These are phyloP conservation scores for Gaeumannomyces sp. DNA, from an alignment of 2,329 filamentous ascomycete genomes.

Conservation along the genomic window DNA sequence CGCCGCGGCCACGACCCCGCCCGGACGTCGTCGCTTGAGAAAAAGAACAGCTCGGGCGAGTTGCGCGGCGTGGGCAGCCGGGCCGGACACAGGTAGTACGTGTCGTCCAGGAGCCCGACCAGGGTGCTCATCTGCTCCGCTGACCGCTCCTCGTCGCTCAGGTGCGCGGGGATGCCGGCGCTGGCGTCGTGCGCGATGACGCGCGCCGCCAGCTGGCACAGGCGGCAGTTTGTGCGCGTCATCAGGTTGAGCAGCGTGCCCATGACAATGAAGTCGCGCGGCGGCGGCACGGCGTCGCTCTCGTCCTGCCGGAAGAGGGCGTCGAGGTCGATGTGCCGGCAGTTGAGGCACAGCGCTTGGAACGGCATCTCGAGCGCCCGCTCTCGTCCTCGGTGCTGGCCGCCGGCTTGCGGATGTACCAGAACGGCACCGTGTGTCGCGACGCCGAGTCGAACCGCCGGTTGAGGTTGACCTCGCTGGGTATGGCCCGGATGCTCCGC, in stretches of 20 bases:
- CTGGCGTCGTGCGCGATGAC: slow-evolving; percentile 7
- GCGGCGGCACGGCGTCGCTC: neutral
- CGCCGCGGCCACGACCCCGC: neutral
- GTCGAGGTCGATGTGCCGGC: slow-evolving; percentile 3
- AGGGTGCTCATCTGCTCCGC: neutral
- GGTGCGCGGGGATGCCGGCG: neutral
- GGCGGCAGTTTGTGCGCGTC: slow-evolving; percentile 3
- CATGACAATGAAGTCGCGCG: slow-evolving; percentile 7
- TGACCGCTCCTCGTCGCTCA: neutral
- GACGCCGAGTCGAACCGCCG: slow-evolving; percentile 3
- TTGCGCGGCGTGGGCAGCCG: neutral
- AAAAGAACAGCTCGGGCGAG: slow-evolving; percentile 5
- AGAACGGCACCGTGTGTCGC: slow-evolving; percentile 1
- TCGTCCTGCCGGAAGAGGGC: slow-evolving; percentile 2
- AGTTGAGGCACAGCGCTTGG: slow-evolving; percentile 3
- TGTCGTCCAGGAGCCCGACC: slow-evolving; percentile 7
- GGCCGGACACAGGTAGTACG: slow-evolving; percentile 5
- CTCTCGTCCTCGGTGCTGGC: neutral
- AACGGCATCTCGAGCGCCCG: neutral
- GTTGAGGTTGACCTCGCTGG: slow-evolving; percentile 6
- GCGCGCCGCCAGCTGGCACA: slow-evolving; percentile 8
- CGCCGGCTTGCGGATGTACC: slow-evolving; percentile 4
- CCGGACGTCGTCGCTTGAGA: slow-evolving; percentile 4
- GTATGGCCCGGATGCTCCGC: neutral
- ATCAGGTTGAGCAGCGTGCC: slow-evolving; percentile 6